Base-by-base conservation (phyloP, 2,329 filamentous ascomycete species). In the Coleophoma cylindrospora region DNA sequence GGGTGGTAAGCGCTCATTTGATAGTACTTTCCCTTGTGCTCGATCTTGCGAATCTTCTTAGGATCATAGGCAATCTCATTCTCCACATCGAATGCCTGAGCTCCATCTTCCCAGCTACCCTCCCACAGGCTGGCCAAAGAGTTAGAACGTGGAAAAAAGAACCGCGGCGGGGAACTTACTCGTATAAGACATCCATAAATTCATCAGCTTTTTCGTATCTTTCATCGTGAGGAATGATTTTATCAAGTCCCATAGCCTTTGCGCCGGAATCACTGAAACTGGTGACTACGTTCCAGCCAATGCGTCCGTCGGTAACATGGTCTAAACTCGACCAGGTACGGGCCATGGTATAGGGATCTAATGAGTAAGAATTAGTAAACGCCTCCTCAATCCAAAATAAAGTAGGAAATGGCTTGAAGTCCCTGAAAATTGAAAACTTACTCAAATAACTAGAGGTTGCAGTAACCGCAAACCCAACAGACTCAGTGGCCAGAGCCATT, bases 31-130 rank as follows among this genome's bases (percentile, higher is more conserved):
- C 82, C 83, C 0, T 71, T 56, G 63, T 87, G 84, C 64, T 86
- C 74, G 65, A 87, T 87, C 51, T 78, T 66, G 3, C 84, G 73
- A 2, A 87, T 79, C 0, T 79, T 71, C 1, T 68, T 62, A 3
- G 77, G 76, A 14, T 77, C 69, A 1, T 76, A 77, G 62, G 86
- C 87, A 8, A 27, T 27, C 44, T 85, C 66, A 1, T 80, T 80
- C 4, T 69, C 73, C 52, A 77, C 66, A 11, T 75, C 73, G 58
- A 87, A 76, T 33, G 79, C 70, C 1, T 87, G 80, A 0, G 84
- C 83, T 57, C 87, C 84, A 48, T 81, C 78, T 32, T 83, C 72
- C 83, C 84, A 87, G 0, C 81, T 85, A 0, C 80, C 81, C 57
- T 87, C 76, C 61, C 82, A 75, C 2, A 87, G 75, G 60, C 86